A percentile compares a stretch with the other conserved stretches of the same genome.
Conservation (phyloP, 2,329 filamentous ascomycete species). For the Bertia moriformis region DNA sequence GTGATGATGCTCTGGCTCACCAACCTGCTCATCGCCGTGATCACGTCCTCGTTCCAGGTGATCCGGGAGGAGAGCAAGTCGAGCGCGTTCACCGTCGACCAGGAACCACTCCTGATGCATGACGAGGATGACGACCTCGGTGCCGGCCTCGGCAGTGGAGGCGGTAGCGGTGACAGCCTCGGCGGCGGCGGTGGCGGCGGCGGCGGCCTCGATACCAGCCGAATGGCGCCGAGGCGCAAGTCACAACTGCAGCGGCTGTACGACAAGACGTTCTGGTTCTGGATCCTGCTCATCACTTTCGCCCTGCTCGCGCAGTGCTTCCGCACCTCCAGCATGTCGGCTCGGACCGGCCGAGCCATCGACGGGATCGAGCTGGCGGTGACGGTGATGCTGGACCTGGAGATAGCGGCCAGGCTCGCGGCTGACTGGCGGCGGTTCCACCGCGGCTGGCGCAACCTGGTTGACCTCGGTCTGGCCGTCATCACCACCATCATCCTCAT, state of each 20-base stretch:
- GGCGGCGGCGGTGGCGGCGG: too few species aligned
- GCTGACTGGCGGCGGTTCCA: slow-evolving; percentile 74
- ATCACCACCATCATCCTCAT: slow-evolving; percentile 76
- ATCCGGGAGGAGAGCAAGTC: slow-evolving; percentile 91
- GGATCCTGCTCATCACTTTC: slow-evolving; percentile 67
- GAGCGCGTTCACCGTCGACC: slow-evolving; percentile 76
- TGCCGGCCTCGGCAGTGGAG: too few species aligned
- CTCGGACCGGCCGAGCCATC: slow-evolving; percentile 46
- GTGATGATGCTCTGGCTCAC: slow-evolving; percentile 94
- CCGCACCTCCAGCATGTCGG: slow-evolving; percentile 64
- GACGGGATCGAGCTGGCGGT: slow-evolving; percentile 58
- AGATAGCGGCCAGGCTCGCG: slow-evolving; percentile 67
- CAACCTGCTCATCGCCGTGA: slow-evolving; percentile 87
- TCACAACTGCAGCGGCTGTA: slow-evolving; percentile 56
- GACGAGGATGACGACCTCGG: slow-evolving; percentile 5
- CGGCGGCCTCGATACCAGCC: slow-evolving; percentile 26
- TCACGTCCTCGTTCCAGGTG: slow-evolving; percentile 95
- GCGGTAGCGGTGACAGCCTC: slow-evolving; percentile 17
- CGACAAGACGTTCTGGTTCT: slow-evolving; percentile 59
- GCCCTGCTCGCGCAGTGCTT: slow-evolving; percentile 68
- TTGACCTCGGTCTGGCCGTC: slow-evolving; percentile 68
- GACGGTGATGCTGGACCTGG: slow-evolving; percentile 63
- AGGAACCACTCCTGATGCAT: slow-evolving; percentile 32
- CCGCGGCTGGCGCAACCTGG: slow-evolving; percentile 56
- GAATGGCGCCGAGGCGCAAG: slow-evolving; percentile 19